These are phyloP conservation scores for Plasmodium cynomolgi DNA, from an alignment of 169 alveolate species.

Conservation along the genomic window DNA sequence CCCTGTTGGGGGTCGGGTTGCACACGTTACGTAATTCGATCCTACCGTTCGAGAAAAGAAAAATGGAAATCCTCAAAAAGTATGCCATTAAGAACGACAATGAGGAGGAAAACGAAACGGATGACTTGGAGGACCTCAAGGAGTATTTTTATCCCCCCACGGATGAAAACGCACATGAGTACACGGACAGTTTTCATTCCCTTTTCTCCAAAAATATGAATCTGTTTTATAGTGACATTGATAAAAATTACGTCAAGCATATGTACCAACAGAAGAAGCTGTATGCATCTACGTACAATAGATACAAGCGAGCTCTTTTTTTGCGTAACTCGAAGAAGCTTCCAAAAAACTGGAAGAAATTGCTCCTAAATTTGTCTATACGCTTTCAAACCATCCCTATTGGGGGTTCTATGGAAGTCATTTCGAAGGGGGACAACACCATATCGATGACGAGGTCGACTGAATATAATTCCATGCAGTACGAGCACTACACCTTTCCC, in stretches of 20 bases:
- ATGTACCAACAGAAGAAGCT: conserved; percentile 69
- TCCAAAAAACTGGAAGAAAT: conserved; percentile 60
- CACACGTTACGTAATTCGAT: conserved; percentile 15
- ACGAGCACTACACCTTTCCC: conserved; percentile 67
- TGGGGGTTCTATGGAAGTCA: conserved; percentile 51
- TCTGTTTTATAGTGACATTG: conserved; percentile 48
- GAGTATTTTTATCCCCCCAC: conserved; percentile 60
- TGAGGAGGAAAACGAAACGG: conserved; percentile 17
- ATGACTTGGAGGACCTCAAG: conserved; percentile 58
- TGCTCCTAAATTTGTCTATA: conserved; percentile 30
- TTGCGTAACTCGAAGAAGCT: conserved; percentile 40
- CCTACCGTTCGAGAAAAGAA: conserved; percentile 4
- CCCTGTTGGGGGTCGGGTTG: conserved; percentile 25
- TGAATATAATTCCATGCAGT: conserved; percentile 45
- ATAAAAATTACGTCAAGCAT: conserved; percentile 58
- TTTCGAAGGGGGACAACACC: conserved; percentile 26
- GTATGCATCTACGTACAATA: conserved; percentile 39
- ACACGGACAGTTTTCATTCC: conserved; percentile 53
- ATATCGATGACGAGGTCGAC: conserved; percentile 62
- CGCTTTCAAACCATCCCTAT: conserved; percentile 68
- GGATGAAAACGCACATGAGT: conserved; percentile 18
- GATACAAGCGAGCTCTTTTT: conserved; percentile 46
- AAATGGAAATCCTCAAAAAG: conserved; percentile 40
- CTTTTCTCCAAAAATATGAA: conserved; percentile 29
- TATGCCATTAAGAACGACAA: conserved; percentile 5